Evolutionary conservation across 106 monocot genomes (phyloP).

Genomic region (Amphibolis antarctica): DNA sequence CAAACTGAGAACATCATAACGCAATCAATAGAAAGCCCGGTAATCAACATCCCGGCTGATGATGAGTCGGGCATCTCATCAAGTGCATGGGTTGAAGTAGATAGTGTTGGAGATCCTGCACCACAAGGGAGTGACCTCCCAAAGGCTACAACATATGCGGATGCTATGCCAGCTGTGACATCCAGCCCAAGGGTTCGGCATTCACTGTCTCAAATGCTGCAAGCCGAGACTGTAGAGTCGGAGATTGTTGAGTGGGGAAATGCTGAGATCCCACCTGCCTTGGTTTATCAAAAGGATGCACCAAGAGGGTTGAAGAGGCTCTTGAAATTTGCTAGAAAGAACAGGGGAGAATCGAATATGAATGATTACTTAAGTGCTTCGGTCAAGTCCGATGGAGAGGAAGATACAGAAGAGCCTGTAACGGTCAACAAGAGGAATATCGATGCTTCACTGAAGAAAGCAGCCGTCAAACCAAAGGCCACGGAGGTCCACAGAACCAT

Average conservation of each 20-base stretch:
- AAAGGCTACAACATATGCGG: conserved; percentile 15
- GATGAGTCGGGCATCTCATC: conserved; percentile 70
- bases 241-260: conserved; percentile 98
- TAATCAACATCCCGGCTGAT: conserved; percentile 29
- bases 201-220: conserved; percentile 94
- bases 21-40: conserved; percentile 7
- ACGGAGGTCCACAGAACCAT: conserved; percentile 30
- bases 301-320: conserved; percentile 94
- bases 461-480: conserved; percentile 28
- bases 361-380: conserved; percentile 56
- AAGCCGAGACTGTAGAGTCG: conserved; percentile 64
- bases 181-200: conserved; percentile 59
- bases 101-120: conserved; percentile 25
- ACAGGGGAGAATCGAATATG: conserved; percentile 50
- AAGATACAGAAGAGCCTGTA: conserved; percentile 68
- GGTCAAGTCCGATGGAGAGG: conserved; percentile 83
- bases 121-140: conserved; percentile 22
- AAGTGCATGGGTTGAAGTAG: conserved; percentile 82
- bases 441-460: conserved; percentile 37
- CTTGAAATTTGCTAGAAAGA: conserved; percentile 84
- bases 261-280: conserved; percentile 90
- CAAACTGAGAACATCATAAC: conserved; percentile 7
- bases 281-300: conserved; percentile 88
- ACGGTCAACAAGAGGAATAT: conserved; percentile 35
- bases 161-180: conserved; percentile 17